Evolutionary conservation across 495 filamentous ascomycete genomes (phyloP).

Genomic region (Penicillium antarcticum): DNA sequence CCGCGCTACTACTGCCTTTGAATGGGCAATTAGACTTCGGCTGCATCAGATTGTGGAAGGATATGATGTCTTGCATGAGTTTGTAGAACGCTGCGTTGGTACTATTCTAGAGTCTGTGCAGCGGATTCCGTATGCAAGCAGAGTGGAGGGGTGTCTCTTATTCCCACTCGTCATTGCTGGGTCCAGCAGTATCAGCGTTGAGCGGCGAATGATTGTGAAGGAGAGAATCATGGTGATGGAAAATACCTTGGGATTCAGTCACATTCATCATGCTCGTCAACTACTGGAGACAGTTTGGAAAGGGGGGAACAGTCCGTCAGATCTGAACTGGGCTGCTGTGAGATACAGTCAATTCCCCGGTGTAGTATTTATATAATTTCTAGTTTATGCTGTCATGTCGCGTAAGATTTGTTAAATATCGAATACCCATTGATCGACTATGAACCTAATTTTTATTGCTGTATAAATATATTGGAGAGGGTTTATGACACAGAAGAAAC

Average conservation of each 20-base stretch:
- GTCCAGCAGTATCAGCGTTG: slow-evolving; percentile 19
- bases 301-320: neutral
- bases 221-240: slow-evolving; percentile 32
- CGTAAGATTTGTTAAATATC: neutral
- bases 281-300: slow-evolving; percentile 23
- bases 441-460: too few species aligned
- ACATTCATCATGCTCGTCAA: slow-evolving; percentile 24
- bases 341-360: slow-evolving; percentile 26
- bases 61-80: slow-evolving; percentile 16
- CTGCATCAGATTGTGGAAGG: slow-evolving; percentile 29
- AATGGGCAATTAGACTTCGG: slow-evolving; percentile 28
- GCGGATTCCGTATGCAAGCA: slow-evolving; percentile 23
- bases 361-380: slow-evolving; percentile 23
- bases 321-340: slow-evolving; percentile 25
- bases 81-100: slow-evolving; percentile 16
- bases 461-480: too few species aligned
- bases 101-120: slow-evolving; percentile 18
- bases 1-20: slow-evolving; percentile 22
- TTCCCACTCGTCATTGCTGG: slow-evolving; percentile 29
- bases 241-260: slow-evolving; percentile 25
- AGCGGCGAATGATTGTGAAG: slow-evolving; percentile 26
- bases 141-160: slow-evolving; percentile 25
- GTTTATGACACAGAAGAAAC: too few species aligned
- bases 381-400: neutral
- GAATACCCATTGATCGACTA: too few species aligned